These are phyloP conservation scores for Diplogelasinospora grovesii DNA, from an alignment of 495 filamentous ascomycete genomes.

Conservation along the genomic window DNA sequence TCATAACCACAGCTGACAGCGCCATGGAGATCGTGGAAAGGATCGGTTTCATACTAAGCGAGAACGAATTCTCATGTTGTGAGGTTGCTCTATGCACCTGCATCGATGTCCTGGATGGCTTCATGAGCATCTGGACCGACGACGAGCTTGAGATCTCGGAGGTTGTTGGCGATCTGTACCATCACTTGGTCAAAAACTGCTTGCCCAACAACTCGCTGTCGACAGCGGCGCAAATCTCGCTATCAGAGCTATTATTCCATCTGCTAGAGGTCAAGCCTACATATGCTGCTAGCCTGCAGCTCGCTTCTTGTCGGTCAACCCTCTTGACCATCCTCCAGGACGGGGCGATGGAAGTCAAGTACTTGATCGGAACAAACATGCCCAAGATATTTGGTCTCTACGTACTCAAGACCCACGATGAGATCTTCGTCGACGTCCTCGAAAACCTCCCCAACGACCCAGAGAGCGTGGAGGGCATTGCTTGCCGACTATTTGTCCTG, in stretches of 20 bases:
- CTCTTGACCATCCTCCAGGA: slow-evolving; percentile 65
- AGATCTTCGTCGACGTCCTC: slow-evolving; percentile 72
- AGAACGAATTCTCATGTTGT: slow-evolving; percentile 61
- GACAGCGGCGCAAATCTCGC: slow-evolving; percentile 53
- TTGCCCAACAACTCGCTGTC: slow-evolving; percentile 61
- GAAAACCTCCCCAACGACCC: slow-evolving; percentile 62
- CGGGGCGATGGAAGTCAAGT: slow-evolving; percentile 67
- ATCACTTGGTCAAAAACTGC: slow-evolving; percentile 62
- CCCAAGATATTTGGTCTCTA: slow-evolving; percentile 75
- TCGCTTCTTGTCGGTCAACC: slow-evolving; percentile 64
- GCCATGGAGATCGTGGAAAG: slow-evolving; percentile 39
- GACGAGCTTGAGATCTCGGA: slow-evolving; percentile 48
- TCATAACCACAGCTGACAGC: slow-evolving; percentile 33
- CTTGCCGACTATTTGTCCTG: slow-evolving; percentile 70
- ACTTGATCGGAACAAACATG: slow-evolving; percentile 58
- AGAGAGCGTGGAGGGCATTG: slow-evolving; percentile 74
- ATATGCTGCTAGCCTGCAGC: slow-evolving; percentile 48
- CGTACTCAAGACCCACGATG: slow-evolving; percentile 70
- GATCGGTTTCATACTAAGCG: slow-evolving; percentile 51
- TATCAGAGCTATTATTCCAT: slow-evolving; percentile 60
- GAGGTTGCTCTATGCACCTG: slow-evolving; percentile 67
- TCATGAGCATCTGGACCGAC: slow-evolving; percentile 58
- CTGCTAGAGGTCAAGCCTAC: slow-evolving; percentile 58
- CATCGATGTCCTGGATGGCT: slow-evolving; percentile 61
- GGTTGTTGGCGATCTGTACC: slow-evolving; percentile 67